Conservation (phyloP, 176 grass and related monocot species). For the Panicum miliaceum region DNA sequence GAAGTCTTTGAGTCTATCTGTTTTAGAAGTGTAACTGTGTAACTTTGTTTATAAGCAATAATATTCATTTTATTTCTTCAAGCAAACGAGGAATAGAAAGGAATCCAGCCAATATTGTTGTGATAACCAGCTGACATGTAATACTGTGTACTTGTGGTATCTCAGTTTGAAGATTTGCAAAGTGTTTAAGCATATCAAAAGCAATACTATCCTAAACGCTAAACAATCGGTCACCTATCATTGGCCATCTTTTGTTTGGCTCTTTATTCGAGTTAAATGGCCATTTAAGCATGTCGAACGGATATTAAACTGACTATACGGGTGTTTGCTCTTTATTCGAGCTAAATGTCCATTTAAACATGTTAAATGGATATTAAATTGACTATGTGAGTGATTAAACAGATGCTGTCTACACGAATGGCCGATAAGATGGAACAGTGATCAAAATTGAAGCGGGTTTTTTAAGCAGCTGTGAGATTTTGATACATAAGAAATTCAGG, state of each 20-base stretch:
- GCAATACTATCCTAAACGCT: too few relatives aligned
- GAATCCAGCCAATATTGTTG: conserved; percentile 18
- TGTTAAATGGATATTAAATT: too few relatives aligned
- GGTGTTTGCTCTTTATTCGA: too few relatives aligned
- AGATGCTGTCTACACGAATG: too few relatives aligned
- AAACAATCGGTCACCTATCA: too few relatives aligned
- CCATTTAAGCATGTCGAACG: too few relatives aligned
- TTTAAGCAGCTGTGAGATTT: background rate
- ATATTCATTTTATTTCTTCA: conserved; percentile 17
- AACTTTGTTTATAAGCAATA: conserved; percentile 13
- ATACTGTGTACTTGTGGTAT: background rate
- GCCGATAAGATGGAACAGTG: too few relatives aligned
- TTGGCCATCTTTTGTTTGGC: too few relatives aligned
- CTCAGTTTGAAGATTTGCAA: background rate
- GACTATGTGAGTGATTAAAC: too few relatives aligned
- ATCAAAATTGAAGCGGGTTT: background rate
- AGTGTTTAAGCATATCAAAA: background rate
- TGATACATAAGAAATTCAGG: background rate
- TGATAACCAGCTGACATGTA: conserved; percentile 34
- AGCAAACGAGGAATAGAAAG: background rate
- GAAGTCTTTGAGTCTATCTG: conserved; percentile 19
- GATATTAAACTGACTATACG: too few relatives aligned
- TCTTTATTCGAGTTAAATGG: too few relatives aligned
- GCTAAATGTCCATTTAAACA: too few relatives aligned
- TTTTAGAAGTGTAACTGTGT: conserved; percentile 4